Percentiles rank a stretch among this genome's conserved stretches.
These are phyloP conservation scores for Lichtheimia ornata DNA, from an alignment of 371 early-diverging fungal species.

Conservation along the genomic window DNA sequence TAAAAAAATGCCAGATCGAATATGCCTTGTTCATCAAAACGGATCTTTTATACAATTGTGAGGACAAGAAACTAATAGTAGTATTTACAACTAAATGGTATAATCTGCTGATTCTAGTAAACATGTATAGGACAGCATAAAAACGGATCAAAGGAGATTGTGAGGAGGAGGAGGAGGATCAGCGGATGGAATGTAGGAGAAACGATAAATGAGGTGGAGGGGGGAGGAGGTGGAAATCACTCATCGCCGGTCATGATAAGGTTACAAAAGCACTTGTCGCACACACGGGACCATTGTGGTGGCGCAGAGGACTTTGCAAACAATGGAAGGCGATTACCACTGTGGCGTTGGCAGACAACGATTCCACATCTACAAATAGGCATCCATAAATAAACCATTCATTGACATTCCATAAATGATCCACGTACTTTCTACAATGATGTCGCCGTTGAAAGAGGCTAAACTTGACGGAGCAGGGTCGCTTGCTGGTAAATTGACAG, in stretches of 20 bases:
- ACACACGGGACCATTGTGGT: constrained; percentile 41
- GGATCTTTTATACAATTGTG: no score
- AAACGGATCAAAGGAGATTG: background rate
- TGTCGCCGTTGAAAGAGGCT: constrained; percentile 40
- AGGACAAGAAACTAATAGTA: no score
- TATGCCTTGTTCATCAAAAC: no score
- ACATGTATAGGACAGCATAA: no score
- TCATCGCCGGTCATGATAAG: constrained; percentile 19
- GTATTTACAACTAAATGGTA: no score
- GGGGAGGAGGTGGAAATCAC: background rate
- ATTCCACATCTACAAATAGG: constrained; percentile 31
- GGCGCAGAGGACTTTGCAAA: constrained; percentile 22
- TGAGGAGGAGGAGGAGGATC: background rate
- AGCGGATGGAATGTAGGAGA: background rate
- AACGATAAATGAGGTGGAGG: background rate
- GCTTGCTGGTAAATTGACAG: constrained; percentile 32
- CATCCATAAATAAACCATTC: background rate
- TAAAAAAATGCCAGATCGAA: no score
- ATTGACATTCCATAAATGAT: background rate
- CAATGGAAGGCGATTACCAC: constrained; percentile 38
- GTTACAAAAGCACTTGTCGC: constrained; percentile 40
- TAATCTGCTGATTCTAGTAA: no score
- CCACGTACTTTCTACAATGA: constrained; percentile 38
- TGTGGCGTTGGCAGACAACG: constrained; percentile 43
- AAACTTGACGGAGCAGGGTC: constrained; percentile 18